phyloP scores from a whole-genome alignment of 2,329 filamentous ascomycete species.

The Cladophialophora immunda region DNA sequence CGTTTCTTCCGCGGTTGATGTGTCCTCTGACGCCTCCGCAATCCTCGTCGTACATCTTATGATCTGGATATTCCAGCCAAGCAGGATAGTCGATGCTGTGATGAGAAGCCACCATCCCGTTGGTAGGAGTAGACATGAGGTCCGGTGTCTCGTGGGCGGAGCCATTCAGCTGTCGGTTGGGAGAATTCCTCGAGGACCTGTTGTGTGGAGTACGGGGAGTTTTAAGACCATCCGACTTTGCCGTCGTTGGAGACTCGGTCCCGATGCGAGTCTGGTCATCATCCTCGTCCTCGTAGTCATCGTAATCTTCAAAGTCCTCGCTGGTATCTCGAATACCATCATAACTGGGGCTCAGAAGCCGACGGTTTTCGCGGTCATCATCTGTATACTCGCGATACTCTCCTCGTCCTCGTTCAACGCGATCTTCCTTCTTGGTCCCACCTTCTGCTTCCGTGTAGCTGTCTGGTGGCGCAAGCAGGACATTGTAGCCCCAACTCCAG shows the following conservation, averaged over 20 bases:
- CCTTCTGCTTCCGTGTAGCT: slow-evolving; percentile 56
- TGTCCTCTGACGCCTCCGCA: slow-evolving; percentile 43
- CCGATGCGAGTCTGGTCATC: slow-evolving; percentile 39
- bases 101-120: slow-evolving; percentile 57
- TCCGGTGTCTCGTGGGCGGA: slow-evolving; percentile 30
- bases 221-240: slow-evolving; percentile 39
- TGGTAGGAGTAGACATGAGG: slow-evolving; percentile 55
- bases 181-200: slow-evolving; percentile 35
- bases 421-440: slow-evolving; percentile 46
- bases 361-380: slow-evolving; percentile 43
- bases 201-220: slow-evolving; percentile 38
- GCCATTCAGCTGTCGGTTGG: slow-evolving; percentile 30
- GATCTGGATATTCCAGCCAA: slow-evolving; percentile 61
- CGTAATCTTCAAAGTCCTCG: slow-evolving; percentile 32
- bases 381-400: slow-evolving; percentile 52
- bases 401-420: slow-evolving; percentile 50
- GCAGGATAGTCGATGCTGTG: slow-evolving; percentile 61
- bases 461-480: slow-evolving; percentile 85
- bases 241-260: slow-evolving; percentile 38
- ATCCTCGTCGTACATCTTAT: slow-evolving; percentile 42
- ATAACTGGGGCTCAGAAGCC: slow-evolving; percentile 36
- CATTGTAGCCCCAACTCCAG: slow-evolving; percentile 98
- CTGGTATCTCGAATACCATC: slow-evolving; percentile 30
- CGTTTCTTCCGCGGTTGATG: slow-evolving; percentile 44
- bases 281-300: slow-evolving; percentile 31